Conservation (phyloP, 371 early-diverging fungal genomes). For the Gilbertella persicaria region DNA sequence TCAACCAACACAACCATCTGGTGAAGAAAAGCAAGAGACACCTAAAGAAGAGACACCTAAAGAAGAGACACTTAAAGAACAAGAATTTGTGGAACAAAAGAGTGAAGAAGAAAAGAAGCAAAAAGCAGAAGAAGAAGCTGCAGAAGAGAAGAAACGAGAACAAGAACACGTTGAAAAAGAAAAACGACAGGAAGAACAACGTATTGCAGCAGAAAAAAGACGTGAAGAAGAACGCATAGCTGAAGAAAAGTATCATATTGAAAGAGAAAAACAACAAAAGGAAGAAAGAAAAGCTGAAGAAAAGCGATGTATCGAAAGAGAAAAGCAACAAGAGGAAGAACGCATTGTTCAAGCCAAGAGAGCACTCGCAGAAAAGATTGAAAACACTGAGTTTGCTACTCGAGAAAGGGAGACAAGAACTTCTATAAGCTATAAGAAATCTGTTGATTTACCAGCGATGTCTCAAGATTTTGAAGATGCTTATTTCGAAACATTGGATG, state of each 20-base stretch:
- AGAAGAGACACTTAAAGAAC: slow-evolving; percentile 9
- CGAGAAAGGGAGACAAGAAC: not conserved
- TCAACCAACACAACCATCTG: not conserved
- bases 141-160: slow-evolving; percentile 9
- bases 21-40: not conserved
- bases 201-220: not conserved
- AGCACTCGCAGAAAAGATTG: not conserved
- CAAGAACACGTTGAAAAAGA: slow-evolving; percentile 6
- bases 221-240: not conserved
- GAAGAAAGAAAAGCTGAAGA: slow-evolving; percentile 6
- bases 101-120: not conserved
- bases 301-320: not conserved
- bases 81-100: slow-evolving; percentile 10
- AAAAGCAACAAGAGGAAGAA: not conserved
- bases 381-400: not conserved
- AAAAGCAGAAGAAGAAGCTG: not conserved
- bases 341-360: not conserved
- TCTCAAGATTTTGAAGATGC: slow-evolving; percentile 15
- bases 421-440: not conserved
- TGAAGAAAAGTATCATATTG: not conserved
- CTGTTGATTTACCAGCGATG: not conserved
- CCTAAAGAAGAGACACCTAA: not conserved
- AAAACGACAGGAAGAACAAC: not conserved
- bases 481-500: slow-evolving; percentile 20
- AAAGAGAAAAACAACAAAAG: not conserved